phyloP scores from a whole-genome alignment of 2,329 filamentous ascomycete genomes.

The Didymosphaeria variabile region DNA sequence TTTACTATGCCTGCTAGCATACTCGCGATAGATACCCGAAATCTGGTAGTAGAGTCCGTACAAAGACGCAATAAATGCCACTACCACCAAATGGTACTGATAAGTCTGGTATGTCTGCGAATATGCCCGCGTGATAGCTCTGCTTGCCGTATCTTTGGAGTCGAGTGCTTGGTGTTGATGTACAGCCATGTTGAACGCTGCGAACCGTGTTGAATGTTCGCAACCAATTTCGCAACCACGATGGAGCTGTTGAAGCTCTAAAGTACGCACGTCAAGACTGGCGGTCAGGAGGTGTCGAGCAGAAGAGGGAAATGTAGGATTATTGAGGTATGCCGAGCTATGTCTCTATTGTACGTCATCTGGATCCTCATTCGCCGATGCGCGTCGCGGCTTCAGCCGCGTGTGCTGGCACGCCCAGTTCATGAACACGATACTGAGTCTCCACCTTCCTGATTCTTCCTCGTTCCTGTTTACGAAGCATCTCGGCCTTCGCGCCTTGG shows the following conservation, averaged over 20 bases:
- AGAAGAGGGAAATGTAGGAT: conserved; percentile 5
- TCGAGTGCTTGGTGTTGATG: neutral
- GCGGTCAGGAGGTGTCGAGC: conserved; percentile 2
- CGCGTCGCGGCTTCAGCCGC: conserved; percentile 8
- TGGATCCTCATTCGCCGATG: neutral
- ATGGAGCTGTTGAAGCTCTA: conserved; percentile 14
- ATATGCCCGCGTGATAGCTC: conserved; percentile 1
- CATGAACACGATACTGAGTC: too few species aligned
- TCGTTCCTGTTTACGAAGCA: neutral
- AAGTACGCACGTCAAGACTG: neutral
- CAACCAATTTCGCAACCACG: neutral
- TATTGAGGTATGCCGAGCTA: conserved; percentile 12
- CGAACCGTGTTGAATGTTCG: conserved; percentile 6
- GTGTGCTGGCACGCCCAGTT: conserved; percentile 1
- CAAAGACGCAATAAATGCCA: conserved; percentile 4
- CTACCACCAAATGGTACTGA: conserved; percentile 5
- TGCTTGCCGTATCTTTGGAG: neutral
- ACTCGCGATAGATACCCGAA: conserved; percentile 3
- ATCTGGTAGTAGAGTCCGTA: conserved; percentile 10
- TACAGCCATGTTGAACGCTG: conserved; percentile 8
- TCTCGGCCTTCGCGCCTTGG: neutral
- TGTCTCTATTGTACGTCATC: conserved; percentile 7
- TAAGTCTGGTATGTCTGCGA: conserved; percentile 2
- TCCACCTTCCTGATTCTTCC: conserved; percentile 6
- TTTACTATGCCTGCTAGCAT: conserved; percentile 9